phyloP scores from a whole-genome alignment of 495 filamentous ascomycete genomes.

The Melanomma pulvis-pyrius region DNA sequence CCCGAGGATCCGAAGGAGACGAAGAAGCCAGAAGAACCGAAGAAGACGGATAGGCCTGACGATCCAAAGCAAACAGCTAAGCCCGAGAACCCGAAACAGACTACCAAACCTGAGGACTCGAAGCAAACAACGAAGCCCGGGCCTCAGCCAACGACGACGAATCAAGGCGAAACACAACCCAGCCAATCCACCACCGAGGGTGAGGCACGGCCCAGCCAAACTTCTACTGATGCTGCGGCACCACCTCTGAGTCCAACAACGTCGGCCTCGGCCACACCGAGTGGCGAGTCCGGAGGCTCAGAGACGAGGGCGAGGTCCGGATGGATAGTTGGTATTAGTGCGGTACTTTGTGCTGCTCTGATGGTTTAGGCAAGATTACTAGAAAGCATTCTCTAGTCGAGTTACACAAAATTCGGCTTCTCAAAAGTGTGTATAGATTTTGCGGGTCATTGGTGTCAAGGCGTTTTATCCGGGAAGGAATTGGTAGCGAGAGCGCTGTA shows the following conservation, averaged over 20 bases:
- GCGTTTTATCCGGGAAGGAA: too few species aligned
- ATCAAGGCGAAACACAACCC: too few species aligned
- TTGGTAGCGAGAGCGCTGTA: background rate
- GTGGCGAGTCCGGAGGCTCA: background rate
- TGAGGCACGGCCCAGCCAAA: background rate
- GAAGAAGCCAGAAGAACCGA: background rate
- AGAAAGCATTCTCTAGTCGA: too few species aligned
- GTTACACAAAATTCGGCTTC: background rate
- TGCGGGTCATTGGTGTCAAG: background rate
- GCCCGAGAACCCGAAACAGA: background rate
- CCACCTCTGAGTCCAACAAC: background rate
- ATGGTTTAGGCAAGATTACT: too few species aligned
- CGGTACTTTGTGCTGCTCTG: background rate
- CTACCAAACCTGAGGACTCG: background rate
- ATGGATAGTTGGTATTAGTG: background rate
- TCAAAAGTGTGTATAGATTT: background rate
- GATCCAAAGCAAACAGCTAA: background rate
- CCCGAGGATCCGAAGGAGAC: background rate
- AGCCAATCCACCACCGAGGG: background rate
- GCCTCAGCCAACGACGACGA: background rate
- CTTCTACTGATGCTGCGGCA: background rate
- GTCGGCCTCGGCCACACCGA: background rate
- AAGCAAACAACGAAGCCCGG: background rate
- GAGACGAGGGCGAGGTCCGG: background rate
- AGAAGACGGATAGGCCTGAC: background rate